Evolutionary conservation across 441 rosid species (phyloP).

Genomic region (Dalechampia spathulata): DNA sequence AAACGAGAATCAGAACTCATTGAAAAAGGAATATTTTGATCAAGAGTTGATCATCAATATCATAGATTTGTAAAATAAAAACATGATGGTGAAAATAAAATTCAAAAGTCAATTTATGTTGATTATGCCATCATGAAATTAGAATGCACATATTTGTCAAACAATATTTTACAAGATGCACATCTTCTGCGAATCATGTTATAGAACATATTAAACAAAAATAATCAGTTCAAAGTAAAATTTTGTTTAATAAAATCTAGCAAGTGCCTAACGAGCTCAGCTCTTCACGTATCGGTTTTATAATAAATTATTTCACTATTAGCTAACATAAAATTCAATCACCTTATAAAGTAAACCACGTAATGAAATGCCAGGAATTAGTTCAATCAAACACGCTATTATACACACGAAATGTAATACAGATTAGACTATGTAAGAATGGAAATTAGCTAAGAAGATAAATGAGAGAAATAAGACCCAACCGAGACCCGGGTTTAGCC

Average conservation of each 20-base stretch:
- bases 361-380: not conserved
- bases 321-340: not conserved
- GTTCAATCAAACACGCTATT: no score
- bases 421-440: no score
- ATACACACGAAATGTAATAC: no score
- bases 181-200: no score
- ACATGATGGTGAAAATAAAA: not conserved
- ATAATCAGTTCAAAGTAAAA: no score
- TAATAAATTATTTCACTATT: not conserved
- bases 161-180: no score
- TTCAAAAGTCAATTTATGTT: not conserved
- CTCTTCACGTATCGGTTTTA: not conserved
- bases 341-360: not conserved
- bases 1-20: not conserved
- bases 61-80: not conserved
- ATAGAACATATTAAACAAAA: no score
- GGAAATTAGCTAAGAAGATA: no score
- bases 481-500: conserved; percentile 58
- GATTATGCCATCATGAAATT: not conserved
- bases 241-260: not conserved
- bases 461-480: conserved; percentile 5
- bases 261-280: not conserved
- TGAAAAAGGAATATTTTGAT: no score
- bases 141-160: no score
- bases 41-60: not conserved